phyloP scores from a whole-genome alignment of 768 basidiomycete genomes.

The Fibroporia radiculosa region DNA sequence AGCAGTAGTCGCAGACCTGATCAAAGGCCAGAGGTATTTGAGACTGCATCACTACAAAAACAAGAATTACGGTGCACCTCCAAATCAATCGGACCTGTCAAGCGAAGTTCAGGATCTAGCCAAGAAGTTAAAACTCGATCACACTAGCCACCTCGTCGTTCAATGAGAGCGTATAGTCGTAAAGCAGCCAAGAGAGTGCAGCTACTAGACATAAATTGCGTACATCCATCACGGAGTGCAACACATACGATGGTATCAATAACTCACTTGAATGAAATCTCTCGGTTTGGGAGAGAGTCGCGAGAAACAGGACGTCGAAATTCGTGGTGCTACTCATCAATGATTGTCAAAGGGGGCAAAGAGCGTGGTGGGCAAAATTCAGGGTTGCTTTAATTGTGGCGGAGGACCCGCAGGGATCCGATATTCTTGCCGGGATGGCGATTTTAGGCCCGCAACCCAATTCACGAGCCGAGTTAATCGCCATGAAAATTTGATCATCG shows the following conservation, averaged over 20 bases:
- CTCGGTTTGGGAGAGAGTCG: background rate
- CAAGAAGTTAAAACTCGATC: background rate
- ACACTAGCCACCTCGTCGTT: background rate
- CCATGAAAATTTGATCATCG: too few relatives aligned
- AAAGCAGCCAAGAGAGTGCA: background rate
- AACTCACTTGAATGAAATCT: background rate
- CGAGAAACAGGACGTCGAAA: background rate
- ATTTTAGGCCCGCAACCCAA: too few relatives aligned
- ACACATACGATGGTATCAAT: too few relatives aligned
- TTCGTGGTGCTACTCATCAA: too few relatives aligned
- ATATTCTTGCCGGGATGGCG: too few relatives aligned
- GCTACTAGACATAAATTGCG: background rate
- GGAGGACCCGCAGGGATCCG: too few relatives aligned
- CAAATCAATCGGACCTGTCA: slow-evolving; percentile 1
- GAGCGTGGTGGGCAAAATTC: too few relatives aligned
- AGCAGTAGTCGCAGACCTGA: slow-evolving; percentile 9
- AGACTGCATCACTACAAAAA: background rate
- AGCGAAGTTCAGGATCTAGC: background rate
- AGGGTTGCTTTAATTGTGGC: too few relatives aligned
- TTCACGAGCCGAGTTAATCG: too few relatives aligned
- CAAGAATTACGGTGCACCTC: background rate
- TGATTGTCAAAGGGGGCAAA: too few relatives aligned
- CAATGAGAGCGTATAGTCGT: background rate
- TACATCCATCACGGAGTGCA: too few relatives aligned
- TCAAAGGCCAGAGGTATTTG: background rate